These are phyloP conservation scores for Cupressus sempervirens DNA, from an alignment of 75 land plant species.

Conservation along the genomic window DNA sequence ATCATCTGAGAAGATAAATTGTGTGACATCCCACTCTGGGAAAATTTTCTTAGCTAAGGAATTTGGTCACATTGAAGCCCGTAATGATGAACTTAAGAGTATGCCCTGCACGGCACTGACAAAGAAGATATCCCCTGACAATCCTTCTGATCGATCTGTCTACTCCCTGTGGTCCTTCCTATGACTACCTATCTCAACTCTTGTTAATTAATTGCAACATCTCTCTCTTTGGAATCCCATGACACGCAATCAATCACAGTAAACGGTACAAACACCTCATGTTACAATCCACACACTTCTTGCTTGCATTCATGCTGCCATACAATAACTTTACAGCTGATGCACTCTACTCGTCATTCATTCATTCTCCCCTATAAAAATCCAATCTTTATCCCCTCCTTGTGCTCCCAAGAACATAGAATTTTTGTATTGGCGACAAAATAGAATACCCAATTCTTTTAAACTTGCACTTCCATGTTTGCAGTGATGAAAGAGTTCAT, in stretches of 20 bases:
- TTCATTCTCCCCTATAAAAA: neutral
- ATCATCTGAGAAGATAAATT: neutral
- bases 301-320: neutral
- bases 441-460: neutral
- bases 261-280: neutral
- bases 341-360: conserved; percentile 4
- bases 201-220: neutral
- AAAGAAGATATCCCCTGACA: conserved; percentile 3
- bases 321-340: conserved; percentile 10
- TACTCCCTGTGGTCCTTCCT: neutral
- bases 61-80: conserved; percentile 1
- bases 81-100: neutral
- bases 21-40: conserved; percentile 9
- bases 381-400: neutral
- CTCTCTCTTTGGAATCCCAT: conserved; percentile 6
- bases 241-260: conserved; percentile 7
- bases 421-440: neutral
- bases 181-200: no score
- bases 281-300: conserved; percentile 7
- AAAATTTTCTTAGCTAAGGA: neutral
- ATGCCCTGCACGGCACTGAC: conserved; percentile 3
- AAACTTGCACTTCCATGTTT: neutral
- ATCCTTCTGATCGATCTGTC: neutral
- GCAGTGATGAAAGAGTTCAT: neutral
- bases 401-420: neutral